phyloP scores from a whole-genome alignment of 805 yeast species.

The Kodamaea fukazawae region DNA sequence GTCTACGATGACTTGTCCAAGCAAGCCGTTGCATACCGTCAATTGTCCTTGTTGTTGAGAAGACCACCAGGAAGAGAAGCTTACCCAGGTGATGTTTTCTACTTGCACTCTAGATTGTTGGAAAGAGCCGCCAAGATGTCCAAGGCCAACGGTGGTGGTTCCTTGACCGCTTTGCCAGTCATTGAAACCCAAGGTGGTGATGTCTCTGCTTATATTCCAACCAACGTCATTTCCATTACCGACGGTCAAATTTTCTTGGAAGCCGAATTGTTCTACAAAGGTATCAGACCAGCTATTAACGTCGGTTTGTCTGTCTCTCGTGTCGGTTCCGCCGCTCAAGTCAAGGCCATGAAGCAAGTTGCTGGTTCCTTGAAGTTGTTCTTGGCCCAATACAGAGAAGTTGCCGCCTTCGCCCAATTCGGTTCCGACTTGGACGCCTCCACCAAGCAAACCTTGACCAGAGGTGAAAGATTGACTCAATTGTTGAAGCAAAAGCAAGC shows the following conservation, averaged over 20 bases:
- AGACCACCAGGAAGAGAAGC: constrained; percentile 98
- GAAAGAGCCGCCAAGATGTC: constrained; percentile 98
- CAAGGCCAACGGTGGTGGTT: constrained; percentile 85
- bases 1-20: constrained; percentile 97
- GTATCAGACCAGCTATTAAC: constrained; percentile 99
- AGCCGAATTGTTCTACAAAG: constrained; percentile 99
- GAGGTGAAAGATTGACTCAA: constrained; percentile 99
- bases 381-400: constrained; percentile 99
- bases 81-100: constrained; percentile 96
- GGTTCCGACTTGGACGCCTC: constrained; percentile 99
- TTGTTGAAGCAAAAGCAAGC: constrained; percentile 97
- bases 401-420: constrained; percentile 99
- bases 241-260: constrained; percentile 98
- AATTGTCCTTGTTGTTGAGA: constrained; percentile 94
- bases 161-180: constrained; percentile 93
- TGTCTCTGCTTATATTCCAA: constrained; percentile 96
- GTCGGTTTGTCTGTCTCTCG: constrained; percentile 99
- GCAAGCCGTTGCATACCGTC: constrained; percentile 99
- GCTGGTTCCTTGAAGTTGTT: constrained; percentile 99
- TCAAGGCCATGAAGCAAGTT: constrained; percentile 99
- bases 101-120: constrained; percentile 90
- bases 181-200: constrained; percentile 99
- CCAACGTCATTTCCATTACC: constrained; percentile 95
- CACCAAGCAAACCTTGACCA: constrained; percentile 95
- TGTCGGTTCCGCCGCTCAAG: constrained; percentile 99